Evolutionary conservation across 176 grass and related monocot genomes (phyloP), one percentile per base, ranked within the genome.

Genomic region (Phragmites australis): DNA sequence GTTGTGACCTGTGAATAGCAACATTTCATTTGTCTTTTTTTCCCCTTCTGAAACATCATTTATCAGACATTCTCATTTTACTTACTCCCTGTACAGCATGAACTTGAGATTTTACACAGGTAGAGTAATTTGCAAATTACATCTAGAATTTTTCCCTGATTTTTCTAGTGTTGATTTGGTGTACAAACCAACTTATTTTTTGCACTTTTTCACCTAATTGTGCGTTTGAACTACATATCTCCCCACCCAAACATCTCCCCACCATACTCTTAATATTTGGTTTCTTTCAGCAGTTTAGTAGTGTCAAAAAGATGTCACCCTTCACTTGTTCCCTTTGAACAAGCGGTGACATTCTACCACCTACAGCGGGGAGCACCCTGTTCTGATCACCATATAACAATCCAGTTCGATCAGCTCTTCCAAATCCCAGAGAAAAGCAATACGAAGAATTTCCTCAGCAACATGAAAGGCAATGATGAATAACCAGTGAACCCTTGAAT

Each of bases 141-240:
- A 59, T 58, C 27, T 15, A 59, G 32, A 5, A 44, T 4, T 45
- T 14, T 43, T 19, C 26, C 25, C 19, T 21, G 0, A 34, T 15
- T 5, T 45, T 60, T 32, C 19, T n/a, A 49, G 31, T 22, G 56
- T 34, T 63, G 1, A 44, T 13, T 29, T 60, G 23, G 40, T 45
- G 40, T 60, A 58, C 2, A 27, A 60, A 44, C 6, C 4, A 56
- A 55, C 16, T 25, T 14, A 47, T 15, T 7, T 17, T 9, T 25
- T 40, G 21, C 12, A 56, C 34, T 71, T 16, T 6, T 32, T 4
- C 19, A 73, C 48, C 49, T 55, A 37, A 73, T 2, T 22, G 30
- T 72, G 18, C 6, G 25, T 52, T 75, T 75, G 71, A 75, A 75
- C 8, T 57, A 74, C 32, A 57, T 25, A 75, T 75, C 7, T 57